phyloP scores from a whole-genome alignment of 1,139 yeast species.

The Debaryomyces sp. region DNA sequence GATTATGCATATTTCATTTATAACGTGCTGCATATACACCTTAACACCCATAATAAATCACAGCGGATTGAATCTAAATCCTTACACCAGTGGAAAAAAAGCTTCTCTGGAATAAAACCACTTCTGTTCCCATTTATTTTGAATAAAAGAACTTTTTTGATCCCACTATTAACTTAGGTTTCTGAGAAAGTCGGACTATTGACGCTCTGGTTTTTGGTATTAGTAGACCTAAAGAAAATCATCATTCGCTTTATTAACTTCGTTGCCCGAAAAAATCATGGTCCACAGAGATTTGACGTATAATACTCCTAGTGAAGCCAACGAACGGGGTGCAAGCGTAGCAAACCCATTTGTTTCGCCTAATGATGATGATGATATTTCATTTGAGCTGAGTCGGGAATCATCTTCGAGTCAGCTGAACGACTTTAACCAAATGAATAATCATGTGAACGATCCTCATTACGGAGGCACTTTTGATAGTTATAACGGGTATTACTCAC shows the following conservation, averaged over 20 bases:
- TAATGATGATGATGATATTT: constrained; percentile 28
- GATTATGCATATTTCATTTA: too few relatives aligned
- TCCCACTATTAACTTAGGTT: too few relatives aligned
- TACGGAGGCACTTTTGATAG: constrained; percentile 41
- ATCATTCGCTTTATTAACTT: not conserved
- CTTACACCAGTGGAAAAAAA: too few relatives aligned
- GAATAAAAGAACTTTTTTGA: too few relatives aligned
- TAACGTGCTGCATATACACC: too few relatives aligned
- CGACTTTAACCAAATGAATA: constrained; percentile 18
- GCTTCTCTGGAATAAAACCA: too few relatives aligned
- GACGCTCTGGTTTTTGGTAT: too few relatives aligned
- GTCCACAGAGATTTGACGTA: constrained; percentile 41
- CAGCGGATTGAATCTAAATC: too few relatives aligned
- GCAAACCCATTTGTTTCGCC: constrained; percentile 31
- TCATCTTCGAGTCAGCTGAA: constrained; percentile 14
- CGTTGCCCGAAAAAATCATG: constrained; percentile 16
- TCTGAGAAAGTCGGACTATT: too few relatives aligned
- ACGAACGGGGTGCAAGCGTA: constrained; percentile 16
- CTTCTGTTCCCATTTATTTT: too few relatives aligned
- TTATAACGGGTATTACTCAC: constrained; percentile 48
- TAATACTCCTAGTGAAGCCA: constrained; percentile 24
- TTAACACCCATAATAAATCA: too few relatives aligned
- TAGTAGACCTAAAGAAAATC: too few relatives aligned
- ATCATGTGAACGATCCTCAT: constrained; percentile 17
- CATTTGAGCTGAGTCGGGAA: constrained; percentile 20